A percentile compares a stretch with the other conserved stretches of the same genome.
Conservation (phyloP, 805 yeast genomes). For the Saccharomycopsis amapae region DNA sequence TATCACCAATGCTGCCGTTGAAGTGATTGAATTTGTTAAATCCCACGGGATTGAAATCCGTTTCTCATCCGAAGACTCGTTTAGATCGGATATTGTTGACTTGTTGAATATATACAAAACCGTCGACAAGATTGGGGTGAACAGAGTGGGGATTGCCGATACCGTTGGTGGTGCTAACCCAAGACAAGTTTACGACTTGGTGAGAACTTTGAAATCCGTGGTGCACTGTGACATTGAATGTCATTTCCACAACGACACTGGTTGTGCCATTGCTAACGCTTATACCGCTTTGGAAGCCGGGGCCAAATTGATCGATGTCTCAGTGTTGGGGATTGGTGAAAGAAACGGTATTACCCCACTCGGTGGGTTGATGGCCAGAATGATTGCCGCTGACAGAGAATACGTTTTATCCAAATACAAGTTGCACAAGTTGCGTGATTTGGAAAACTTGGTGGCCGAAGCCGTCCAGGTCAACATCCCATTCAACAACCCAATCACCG, state of each 20-base stretch:
- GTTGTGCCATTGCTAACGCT: slow-evolving; percentile 98
- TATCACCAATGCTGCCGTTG: slow-evolving; percentile 91
- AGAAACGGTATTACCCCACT: slow-evolving; percentile 97
- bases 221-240: slow-evolving; percentile 97
- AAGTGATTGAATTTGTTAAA: slow-evolving; percentile 95
- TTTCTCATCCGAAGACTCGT: slow-evolving; percentile 94
- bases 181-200: slow-evolving; percentile 95
- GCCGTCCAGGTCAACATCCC: slow-evolving; percentile 97
- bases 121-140: slow-evolving; percentile 94
- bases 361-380: slow-evolving; percentile 98
- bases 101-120: slow-evolving; percentile 91
- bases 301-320: slow-evolving; percentile 88
- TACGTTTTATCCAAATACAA: slow-evolving; percentile 92
- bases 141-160: slow-evolving; percentile 98
- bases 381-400: slow-evolving; percentile 97
- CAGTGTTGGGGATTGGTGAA: slow-evolving; percentile 97
- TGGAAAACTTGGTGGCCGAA: slow-evolving; percentile 93
- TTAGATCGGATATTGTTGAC: slow-evolving; percentile 94
- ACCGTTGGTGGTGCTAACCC: slow-evolving; percentile 99
- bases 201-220: slow-evolving; percentile 85
- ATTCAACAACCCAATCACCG: slow-evolving; percentile 97
- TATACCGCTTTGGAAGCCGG: slow-evolving; percentile 98
- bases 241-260: slow-evolving; percentile 98
- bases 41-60: slow-evolving; percentile 95
- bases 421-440: slow-evolving; percentile 89